A percentile compares a stretch with the other conserved stretches of the same genome.
These are phyloP conservation scores for Oxyria digyna DNA, from an alignment of 148 eudicot genomes.

Conservation along the genomic window DNA sequence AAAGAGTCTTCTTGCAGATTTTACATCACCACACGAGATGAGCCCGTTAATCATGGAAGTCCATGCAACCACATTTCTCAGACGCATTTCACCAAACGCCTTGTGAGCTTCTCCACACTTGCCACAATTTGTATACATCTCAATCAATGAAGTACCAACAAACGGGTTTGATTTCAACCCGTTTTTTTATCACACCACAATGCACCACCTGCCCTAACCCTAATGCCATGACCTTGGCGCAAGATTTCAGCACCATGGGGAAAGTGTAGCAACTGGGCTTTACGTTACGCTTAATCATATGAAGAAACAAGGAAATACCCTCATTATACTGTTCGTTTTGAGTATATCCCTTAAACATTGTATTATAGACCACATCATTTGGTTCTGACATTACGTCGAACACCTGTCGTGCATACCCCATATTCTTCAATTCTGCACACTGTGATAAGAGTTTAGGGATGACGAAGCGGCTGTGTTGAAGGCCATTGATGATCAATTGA, in stretches of 20 bases:
- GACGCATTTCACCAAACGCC: slow-evolving; percentile 51
- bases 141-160: slow-evolving; percentile 63
- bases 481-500: slow-evolving; percentile 33
- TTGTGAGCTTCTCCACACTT: slow-evolving; percentile 31
- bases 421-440: slow-evolving; percentile 19
- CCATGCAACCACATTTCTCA: slow-evolving; percentile 59
- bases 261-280: slow-evolving; percentile 48
- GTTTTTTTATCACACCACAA: slow-evolving; percentile 30
- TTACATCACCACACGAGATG: slow-evolving; percentile 24
- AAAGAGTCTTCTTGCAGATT: slow-evolving; percentile 37
- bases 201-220: slow-evolving; percentile 44
- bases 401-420: slow-evolving; percentile 34
- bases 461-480: slow-evolving; percentile 23
- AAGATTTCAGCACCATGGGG: slow-evolving; percentile 64
- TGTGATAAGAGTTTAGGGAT: slow-evolving; percentile 29
- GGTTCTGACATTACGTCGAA: slow-evolving; percentile 45
- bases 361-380: slow-evolving; percentile 33
- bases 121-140: slow-evolving; percentile 36
- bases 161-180: slow-evolving; percentile 52
- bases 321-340: slow-evolving; percentile 26
- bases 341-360: slow-evolving; percentile 53
- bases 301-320: slow-evolving; percentile 29
- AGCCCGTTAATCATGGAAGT: slow-evolving; percentile 51
- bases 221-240: slow-evolving; percentile 31
- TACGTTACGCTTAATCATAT: slow-evolving; percentile 34